Evolutionary conservation across 1,284 basidiomycete genomes (phyloP).

Genomic region (Thelephora terrestris): DNA sequence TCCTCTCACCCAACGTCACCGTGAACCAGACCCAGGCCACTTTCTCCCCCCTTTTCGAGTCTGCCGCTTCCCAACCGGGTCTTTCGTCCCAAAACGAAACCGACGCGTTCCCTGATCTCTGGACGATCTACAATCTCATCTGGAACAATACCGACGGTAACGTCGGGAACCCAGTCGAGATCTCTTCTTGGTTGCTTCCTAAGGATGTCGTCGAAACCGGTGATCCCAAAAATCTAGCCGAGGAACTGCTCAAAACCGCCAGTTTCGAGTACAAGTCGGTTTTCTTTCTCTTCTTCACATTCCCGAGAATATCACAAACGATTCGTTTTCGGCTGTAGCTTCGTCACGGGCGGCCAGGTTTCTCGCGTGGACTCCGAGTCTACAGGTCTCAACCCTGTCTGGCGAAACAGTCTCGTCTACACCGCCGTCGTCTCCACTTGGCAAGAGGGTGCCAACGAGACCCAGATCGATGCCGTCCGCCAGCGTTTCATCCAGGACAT

Average conservation of each 20-base stretch:
- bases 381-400: slow-evolving; percentile 32
- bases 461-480: slow-evolving; percentile 19
- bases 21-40: slow-evolving; percentile 22
- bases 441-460: slow-evolving; percentile 20
- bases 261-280: slow-evolving; percentile 11
- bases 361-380: slow-evolving; percentile 25
- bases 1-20: slow-evolving; percentile 25
- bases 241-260: slow-evolving; percentile 18
- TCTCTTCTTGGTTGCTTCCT: slow-evolving; percentile 29
- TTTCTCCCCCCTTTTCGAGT: slow-evolving; percentile 21
- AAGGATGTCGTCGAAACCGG: slow-evolving; percentile 19
- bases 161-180: slow-evolving; percentile 15
- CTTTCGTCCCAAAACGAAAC: slow-evolving; percentile 5
- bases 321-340: slow-evolving; percentile 14
- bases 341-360: slow-evolving; percentile 30
- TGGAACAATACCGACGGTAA: slow-evolving; percentile 1
- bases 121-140: slow-evolving; percentile 15
- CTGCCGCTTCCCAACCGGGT: slow-evolving; percentile 15
- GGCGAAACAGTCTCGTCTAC: slow-evolving; percentile 29
- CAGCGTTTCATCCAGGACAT: slow-evolving; percentile 19
- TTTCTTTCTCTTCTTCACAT: slow-evolving; percentile 10
- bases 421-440: slow-evolving; percentile 18
- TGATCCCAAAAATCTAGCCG: slow-evolving; percentile 20
- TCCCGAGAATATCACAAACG: background rate
- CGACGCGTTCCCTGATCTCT: slow-evolving; percentile 18